Conservation (phyloP, 768 basidiomycete genomes). For the Lactarius vividus region DNA sequence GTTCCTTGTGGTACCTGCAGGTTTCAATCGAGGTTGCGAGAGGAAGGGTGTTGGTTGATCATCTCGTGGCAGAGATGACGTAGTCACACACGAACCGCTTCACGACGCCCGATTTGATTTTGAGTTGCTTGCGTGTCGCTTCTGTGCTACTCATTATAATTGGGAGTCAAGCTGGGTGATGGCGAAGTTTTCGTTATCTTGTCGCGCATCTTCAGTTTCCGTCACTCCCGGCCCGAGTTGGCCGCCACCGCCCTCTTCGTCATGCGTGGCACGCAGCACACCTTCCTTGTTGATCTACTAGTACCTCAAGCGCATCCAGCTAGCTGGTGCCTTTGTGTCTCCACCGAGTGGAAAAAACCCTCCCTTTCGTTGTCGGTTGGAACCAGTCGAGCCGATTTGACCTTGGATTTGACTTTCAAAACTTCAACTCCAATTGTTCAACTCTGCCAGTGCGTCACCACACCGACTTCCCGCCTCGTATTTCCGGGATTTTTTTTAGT, state of each 20-base stretch:
- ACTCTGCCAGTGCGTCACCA: not conserved
- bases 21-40: not conserved
- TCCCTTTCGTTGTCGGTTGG: not conserved
- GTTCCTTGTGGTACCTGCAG: slow-evolving; percentile 54
- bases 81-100: slow-evolving; percentile 49
- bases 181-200: not conserved
- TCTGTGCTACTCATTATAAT: slow-evolving; percentile 45
- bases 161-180: not conserved
- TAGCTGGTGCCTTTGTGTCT: not conserved
- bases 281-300: too few species aligned
- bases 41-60: not conserved
- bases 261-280: too few species aligned
- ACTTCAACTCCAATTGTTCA: too few species aligned
- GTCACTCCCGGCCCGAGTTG: not conserved
- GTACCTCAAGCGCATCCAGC: too few species aligned
- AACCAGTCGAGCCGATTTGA: not conserved
- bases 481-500: not conserved
- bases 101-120: slow-evolving; percentile 69
- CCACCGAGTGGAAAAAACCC: too few species aligned
- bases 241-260: too few species aligned
- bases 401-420: too few species aligned
- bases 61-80: not conserved
- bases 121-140: slow-evolving; percentile 61
- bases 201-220: not conserved
- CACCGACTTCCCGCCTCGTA: not conserved